phyloP scores from a whole-genome alignment of 2,329 filamentous ascomycete genomes.

The Botrytis sinoallii region DNA sequence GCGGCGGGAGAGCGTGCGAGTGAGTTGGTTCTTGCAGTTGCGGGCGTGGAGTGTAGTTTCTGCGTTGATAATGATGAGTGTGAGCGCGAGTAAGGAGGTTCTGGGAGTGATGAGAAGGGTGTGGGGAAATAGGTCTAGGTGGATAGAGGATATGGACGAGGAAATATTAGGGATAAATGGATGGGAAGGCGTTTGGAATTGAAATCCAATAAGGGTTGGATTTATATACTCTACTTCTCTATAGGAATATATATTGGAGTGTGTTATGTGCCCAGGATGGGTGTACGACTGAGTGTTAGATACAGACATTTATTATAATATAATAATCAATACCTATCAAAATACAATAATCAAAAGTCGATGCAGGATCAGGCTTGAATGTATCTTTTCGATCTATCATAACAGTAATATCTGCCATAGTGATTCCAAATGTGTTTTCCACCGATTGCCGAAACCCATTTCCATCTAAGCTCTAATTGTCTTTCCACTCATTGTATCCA shows the following conservation, averaged over 20 bases:
- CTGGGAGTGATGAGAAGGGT: background rate
- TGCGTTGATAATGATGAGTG: background rate
- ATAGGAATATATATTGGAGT: background rate
- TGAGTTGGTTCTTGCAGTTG: conserved; percentile 44
- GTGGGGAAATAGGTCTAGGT: background rate
- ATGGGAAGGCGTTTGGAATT: background rate
- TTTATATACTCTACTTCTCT: background rate
- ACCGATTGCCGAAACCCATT: background rate
- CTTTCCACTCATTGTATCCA: background rate
- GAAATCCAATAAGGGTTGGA: background rate
- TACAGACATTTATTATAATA: background rate
- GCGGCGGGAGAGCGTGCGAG: conserved; percentile 50
- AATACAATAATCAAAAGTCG: background rate
- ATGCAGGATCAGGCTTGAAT: background rate
- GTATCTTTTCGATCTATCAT: background rate
- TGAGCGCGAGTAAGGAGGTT: background rate
- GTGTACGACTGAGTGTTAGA: background rate
- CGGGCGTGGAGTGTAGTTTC: background rate
- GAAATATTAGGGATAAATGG: background rate
- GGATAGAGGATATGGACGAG: background rate
- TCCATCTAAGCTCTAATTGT: background rate
- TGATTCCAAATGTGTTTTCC: background rate
- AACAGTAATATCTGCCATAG: background rate
- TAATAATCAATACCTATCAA: background rate
- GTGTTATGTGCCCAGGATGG: background rate